Conservation (phyloP, 345 rosid species). For the Kernera saxatilis region DNA sequence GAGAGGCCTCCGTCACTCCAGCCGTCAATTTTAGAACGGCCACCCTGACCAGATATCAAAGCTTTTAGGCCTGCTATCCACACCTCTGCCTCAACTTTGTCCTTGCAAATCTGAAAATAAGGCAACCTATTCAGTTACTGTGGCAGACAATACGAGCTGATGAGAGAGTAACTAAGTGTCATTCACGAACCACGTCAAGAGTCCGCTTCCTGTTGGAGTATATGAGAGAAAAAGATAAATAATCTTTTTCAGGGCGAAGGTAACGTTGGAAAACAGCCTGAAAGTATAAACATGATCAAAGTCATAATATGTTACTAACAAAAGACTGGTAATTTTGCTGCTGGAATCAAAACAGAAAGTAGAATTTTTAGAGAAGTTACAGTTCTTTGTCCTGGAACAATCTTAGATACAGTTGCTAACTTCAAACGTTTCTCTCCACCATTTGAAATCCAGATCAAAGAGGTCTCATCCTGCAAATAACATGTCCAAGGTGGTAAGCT, state of each 20-base stretch:
- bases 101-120: conserved; percentile 72
- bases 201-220: conserved; percentile 80
- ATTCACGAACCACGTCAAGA: conserved; percentile 85
- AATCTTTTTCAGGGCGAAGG: conserved; percentile 79
- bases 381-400: conserved; percentile 96
- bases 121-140: conserved; percentile 15
- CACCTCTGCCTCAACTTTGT: conserved; percentile 91
- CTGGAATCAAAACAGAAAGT: conserved; percentile 5
- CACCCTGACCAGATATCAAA: conserved; percentile 73
- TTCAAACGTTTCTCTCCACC: conserved; percentile 80
- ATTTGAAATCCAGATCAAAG: conserved; percentile 85
- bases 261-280: conserved; percentile 90
- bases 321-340: neutral
- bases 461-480: conserved; percentile 75
- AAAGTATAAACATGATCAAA: conserved; percentile 4
- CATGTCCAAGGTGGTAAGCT: conserved; percentile 1
- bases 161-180: conserved; percentile 7
- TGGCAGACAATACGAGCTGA: neutral
- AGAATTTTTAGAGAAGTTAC: conserved; percentile 43
- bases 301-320: neutral
- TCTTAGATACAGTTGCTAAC: conserved; percentile 68
- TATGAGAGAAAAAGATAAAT: conserved; percentile 83
- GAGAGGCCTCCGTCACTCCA: conserved; percentile 87
- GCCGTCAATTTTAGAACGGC: conserved; percentile 93
- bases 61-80: conserved; percentile 86